Percentiles rank a stretch among this genome's conserved stretches.
These are phyloP conservation scores for Sphagnurus paluster DNA, from an alignment of 1,284 basidiomycete genomes.

Conservation along the genomic window DNA sequence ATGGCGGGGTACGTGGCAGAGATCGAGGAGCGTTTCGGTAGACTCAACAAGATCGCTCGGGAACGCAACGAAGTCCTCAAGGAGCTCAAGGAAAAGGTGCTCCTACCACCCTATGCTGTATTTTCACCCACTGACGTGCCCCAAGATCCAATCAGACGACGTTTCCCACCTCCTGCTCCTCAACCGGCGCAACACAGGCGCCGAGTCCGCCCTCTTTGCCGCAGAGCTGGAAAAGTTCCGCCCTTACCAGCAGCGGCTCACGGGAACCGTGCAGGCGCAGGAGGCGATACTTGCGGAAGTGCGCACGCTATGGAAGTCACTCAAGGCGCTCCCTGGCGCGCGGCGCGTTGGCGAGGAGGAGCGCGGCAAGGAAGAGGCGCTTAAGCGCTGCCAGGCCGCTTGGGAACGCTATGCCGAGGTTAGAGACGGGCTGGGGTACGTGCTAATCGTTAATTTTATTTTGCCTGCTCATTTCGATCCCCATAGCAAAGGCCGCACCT, in stretches of 20 bases:
- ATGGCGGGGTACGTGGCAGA: slow-evolving; percentile 72
- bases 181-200: slow-evolving; percentile 83
- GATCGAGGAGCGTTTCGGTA: slow-evolving; percentile 76
- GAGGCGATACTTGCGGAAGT: slow-evolving; percentile 72
- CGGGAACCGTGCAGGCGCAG: slow-evolving; percentile 77
- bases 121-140: background rate
- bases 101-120: background rate
- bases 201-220: slow-evolving; percentile 88
- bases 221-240: slow-evolving; percentile 95
- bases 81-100: slow-evolving; percentile 91
- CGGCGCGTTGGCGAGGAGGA: background rate
- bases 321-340: slow-evolving; percentile 68
- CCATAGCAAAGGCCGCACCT: slow-evolving; percentile 79
- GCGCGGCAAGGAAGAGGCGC: slow-evolving; percentile 71
- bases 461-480: slow-evolving; percentile 8
- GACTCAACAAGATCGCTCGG: slow-evolving; percentile 78
- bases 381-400: background rate
- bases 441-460: slow-evolving; percentile 25
- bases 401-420: slow-evolving; percentile 86
- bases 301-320: slow-evolving; percentile 64
- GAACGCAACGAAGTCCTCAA: slow-evolving; percentile 88
- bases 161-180: slow-evolving; percentile 94
- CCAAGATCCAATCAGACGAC: slow-evolving; percentile 91
- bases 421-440: slow-evolving; percentile 78
- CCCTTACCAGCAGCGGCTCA: slow-evolving; percentile 84